A percentile compares a stretch with the other conserved stretches of the same genome.
phyloP scores from a whole-genome alignment of 208 protist species.

The Leishmania tarentolae region DNA sequence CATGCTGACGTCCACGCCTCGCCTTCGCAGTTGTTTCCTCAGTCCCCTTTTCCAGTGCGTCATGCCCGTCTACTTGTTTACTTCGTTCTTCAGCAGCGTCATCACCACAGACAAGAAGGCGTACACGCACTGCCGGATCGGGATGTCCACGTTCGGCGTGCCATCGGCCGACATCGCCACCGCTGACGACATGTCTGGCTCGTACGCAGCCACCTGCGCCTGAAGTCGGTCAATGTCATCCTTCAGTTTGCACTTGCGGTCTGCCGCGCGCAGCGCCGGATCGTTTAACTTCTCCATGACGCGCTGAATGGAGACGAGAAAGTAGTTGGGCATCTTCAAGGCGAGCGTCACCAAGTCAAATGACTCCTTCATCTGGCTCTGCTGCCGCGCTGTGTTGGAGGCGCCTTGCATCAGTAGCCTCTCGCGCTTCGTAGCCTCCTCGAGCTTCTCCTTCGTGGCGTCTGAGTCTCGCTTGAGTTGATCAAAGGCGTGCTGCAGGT shows the following conservation, averaged over 20 bases:
- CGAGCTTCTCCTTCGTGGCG: constrained; percentile 28
- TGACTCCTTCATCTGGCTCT: constrained; percentile 24
- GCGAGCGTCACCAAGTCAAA: constrained; percentile 20
- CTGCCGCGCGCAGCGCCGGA: constrained; percentile 19
- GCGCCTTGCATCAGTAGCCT: background rate
- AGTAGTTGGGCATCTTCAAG: constrained; percentile 19
- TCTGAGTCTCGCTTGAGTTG: constrained; percentile 39
- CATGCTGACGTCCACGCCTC: background rate
- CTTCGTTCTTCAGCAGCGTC: constrained; percentile 15
- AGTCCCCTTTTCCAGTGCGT: background rate
- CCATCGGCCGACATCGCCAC: background rate
- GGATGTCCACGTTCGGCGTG: constrained; percentile 13
- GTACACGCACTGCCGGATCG: constrained; percentile 21
- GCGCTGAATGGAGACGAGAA: background rate
- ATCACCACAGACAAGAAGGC: constrained; percentile 7
- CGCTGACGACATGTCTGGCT: background rate
- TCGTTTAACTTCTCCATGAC: constrained; percentile 29
- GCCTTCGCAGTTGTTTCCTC: too few relatives aligned
- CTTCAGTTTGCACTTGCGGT: constrained; percentile 21
- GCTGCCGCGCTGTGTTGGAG: constrained; percentile 7
- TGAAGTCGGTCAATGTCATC: constrained; percentile 17
- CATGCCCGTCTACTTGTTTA: background rate
- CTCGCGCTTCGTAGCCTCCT: constrained; percentile 23
- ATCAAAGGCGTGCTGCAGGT: constrained; percentile 32
- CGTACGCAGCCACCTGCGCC: constrained; percentile 11